Evolutionary conservation across 208 protist genomes (phyloP), one percentile per base, ranked within the genome.

Genomic region (Leishmania gerbilli): DNA sequence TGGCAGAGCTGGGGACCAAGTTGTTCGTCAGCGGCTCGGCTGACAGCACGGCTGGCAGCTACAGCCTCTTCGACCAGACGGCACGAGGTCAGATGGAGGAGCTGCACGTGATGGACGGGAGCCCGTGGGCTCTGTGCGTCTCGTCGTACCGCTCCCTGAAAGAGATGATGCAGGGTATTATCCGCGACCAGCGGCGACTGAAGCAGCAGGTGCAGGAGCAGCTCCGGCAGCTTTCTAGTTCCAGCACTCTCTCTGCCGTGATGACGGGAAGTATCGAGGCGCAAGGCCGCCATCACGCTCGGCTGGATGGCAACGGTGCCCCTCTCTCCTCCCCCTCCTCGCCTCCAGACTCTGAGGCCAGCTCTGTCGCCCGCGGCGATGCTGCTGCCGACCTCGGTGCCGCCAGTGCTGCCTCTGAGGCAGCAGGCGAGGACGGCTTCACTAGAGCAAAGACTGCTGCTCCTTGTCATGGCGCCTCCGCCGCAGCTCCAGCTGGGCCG

Each of bases 71-170:
- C 49, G 91, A 95, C 79, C 80, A 84, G 42, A 87, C 87, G 21
- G 87, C 82, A 64, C 90, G 88, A 42, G 91, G 79, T 3, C 93
- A 97, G 74, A 89, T 95, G 86, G 92, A 95, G 87, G 92, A 97
- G 82, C 87, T 97, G 77, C 88, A 94, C 56, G 94, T 97, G 74
- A 97, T 97, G 92, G 92, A 94, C 77, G 94, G 94, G 24, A 92
- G 92, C 62, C 94, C 94, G 47, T 94, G 90, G 88, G 90, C 94
- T 2, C 74, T 97, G 42, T 90, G 91, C 71, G 87, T 92, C n/a
- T 87, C 92, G 15, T 92, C 94, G 19, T 97, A 95, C 85, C 89
- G 84, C 34, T 91, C 90, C 34, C 82, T 97, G 7, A 92, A 93
- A 81, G 92, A 97, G 81, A 95, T 97, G 84, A 31, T 93, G 42